Evolutionary conservation across 208 protist species (phyloP).

Genomic region (Tetramitus jugosus): DNA sequence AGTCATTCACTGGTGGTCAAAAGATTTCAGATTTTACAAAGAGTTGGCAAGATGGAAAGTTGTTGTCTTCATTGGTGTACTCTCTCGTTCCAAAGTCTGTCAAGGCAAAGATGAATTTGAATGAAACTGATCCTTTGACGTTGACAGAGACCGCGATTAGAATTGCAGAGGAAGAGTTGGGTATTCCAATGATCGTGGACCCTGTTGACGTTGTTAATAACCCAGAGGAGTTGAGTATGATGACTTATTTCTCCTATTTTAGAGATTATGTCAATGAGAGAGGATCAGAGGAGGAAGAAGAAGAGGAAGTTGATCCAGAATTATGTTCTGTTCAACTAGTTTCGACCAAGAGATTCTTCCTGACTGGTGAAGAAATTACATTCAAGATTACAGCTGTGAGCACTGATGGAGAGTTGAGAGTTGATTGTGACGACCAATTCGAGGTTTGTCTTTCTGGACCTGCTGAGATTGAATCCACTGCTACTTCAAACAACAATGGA

Average conservation of each 20-base stretch:
- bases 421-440: neutral
- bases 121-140: too few relatives aligned
- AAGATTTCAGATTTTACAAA: neutral
- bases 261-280: constrained; percentile 14
- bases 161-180: constrained; percentile 14
- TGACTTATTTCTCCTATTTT: constrained; percentile 24
- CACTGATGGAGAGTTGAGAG: too few relatives aligned
- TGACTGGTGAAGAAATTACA: neutral
- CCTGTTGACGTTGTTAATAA: neutral
- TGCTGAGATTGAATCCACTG: neutral
- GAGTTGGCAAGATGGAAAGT: constrained; percentile 16
- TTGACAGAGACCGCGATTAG: neutral
- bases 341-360: neutral
- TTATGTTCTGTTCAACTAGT: neutral
- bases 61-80: neutral
- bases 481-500: neutral
- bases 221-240: constrained; percentile 9
- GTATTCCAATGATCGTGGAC: constrained; percentile 10
- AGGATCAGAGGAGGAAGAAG: neutral
- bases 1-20: too few relatives aligned
- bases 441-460: neutral
- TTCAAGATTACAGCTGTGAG: neutral
- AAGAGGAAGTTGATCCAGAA: neutral
- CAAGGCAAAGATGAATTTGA: too few relatives aligned
- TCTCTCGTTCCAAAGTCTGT: neutral